Conservation (phyloP, 441 rosid genomes). For the Eutrema salsugineum region DNA sequence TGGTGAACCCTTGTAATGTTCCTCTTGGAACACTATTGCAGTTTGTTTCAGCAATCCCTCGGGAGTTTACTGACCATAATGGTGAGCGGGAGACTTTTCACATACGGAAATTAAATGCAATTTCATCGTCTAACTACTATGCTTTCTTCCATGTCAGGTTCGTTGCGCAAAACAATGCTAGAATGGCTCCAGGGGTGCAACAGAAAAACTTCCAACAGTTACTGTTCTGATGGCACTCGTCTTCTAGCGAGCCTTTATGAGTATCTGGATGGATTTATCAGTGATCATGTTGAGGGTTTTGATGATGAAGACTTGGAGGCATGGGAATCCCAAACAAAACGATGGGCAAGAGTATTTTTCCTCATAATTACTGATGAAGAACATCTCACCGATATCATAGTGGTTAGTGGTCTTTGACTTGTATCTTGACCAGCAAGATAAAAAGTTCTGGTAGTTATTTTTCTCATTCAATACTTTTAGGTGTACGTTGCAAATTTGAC, state of each 20-base stretch:
- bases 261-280: conserved; percentile 53
- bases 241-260: conserved; percentile 57
- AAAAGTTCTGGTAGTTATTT: neutral
- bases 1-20: conserved; percentile 48
- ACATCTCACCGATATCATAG: conserved; percentile 47
- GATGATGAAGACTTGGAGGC: conserved; percentile 92
- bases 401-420: conserved; percentile 45
- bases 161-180: conserved; percentile 48
- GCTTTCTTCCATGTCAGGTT: conserved; percentile 41
- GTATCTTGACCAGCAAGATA: neutral
- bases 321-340: conserved; percentile 85
- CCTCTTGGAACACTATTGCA: conserved; percentile 72
- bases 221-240: conserved; percentile 29
- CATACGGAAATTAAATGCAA: neutral
- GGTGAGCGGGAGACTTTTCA: conserved; percentile 46
- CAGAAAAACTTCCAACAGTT: conserved; percentile 26
- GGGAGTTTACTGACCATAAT: conserved; percentile 75
- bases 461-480: neutral
- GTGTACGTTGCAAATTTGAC: conserved; percentile 2
- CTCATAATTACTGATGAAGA: conserved; percentile 50
- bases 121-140: conserved; percentile 14
- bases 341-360: conserved; percentile 85
- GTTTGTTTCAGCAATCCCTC: conserved; percentile 81
- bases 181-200: conserved; percentile 66
- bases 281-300: conserved; percentile 42